Evolutionary conservation across 2,329 filamentous ascomycete species (phyloP).

Genomic region (Colletotrichum truncatum): DNA sequence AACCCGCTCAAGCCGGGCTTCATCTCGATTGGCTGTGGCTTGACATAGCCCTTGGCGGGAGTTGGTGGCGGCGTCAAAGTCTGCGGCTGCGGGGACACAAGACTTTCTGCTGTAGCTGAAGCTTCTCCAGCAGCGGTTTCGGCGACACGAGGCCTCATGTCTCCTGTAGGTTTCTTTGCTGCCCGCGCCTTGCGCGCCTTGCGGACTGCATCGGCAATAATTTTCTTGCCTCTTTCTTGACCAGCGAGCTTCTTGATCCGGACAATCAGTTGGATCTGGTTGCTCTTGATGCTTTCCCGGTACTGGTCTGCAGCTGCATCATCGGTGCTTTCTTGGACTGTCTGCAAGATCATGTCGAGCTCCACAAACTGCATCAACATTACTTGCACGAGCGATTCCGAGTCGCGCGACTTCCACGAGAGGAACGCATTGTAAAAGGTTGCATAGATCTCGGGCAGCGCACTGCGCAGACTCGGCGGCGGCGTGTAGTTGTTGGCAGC

Average conservation of each 20-base stretch:
- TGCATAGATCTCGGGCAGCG: constrained; percentile 75
- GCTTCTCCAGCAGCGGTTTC: constrained; percentile 51
- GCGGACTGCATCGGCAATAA: constrained; percentile 79
- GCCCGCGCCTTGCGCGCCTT: constrained; percentile 74
- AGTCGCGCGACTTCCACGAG: constrained; percentile 85
- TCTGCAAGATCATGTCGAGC: constrained; percentile 84
- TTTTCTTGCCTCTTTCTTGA: constrained; percentile 72
- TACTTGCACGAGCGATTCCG: constrained; percentile 79
- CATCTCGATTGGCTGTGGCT: constrained; percentile 44
- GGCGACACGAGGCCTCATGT: constrained; percentile 75
- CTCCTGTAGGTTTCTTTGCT: constrained; percentile 72
- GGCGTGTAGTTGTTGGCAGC: constrained; percentile 73
- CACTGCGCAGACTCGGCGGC: constrained; percentile 68
- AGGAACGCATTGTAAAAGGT: constrained; percentile 83
- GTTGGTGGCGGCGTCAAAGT: constrained; percentile 64
- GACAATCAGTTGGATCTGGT: constrained; percentile 81
- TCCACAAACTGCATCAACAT: constrained; percentile 91
- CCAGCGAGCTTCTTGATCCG: constrained; percentile 83
- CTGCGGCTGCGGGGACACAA: constrained; percentile 54
- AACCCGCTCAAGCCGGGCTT: constrained; percentile 58
- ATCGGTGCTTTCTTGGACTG: constrained; percentile 80
- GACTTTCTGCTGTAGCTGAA: constrained; percentile 46
- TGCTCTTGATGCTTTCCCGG: constrained; percentile 81
- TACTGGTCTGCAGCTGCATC: constrained; percentile 80
- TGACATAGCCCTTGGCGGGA: constrained; percentile 51